Conservation (phyloP, 345 rosid genomes). For the Populus nigra region DNA sequence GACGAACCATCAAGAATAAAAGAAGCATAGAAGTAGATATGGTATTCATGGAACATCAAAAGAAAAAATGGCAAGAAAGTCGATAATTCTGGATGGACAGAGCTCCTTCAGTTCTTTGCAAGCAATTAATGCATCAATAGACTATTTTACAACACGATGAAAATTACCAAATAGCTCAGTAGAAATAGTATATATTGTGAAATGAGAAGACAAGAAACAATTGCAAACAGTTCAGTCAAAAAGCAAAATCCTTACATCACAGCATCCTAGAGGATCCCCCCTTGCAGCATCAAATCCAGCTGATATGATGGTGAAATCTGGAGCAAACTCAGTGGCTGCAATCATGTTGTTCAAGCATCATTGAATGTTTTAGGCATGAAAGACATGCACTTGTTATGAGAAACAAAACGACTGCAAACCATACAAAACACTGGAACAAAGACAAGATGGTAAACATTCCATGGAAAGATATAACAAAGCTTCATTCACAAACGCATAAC, state of each 20-base stretch:
- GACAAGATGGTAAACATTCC: not conserved
- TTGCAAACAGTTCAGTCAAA: not conserved
- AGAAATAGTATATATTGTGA: not conserved
- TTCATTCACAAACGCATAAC: not conserved
- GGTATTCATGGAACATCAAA: not conserved
- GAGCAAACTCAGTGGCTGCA: slow-evolving; percentile 85
- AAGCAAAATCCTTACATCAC: slow-evolving; percentile 65
- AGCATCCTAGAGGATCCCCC: slow-evolving; percentile 96
- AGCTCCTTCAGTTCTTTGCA: not conserved
- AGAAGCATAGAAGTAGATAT: not conserved
- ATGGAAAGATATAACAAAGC: not conserved
- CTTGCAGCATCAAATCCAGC: slow-evolving; percentile 99
- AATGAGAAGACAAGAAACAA: not conserved
- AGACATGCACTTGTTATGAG: not conserved
- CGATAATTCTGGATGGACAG: not conserved
- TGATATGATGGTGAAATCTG: slow-evolving; percentile 91
- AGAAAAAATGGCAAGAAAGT: not conserved
- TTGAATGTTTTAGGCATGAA: slow-evolving; percentile 3
- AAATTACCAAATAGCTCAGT: slow-evolving; percentile 1
- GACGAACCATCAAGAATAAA: not conserved
- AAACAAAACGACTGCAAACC: not conserved
- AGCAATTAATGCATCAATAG: not conserved
- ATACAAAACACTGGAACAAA: not conserved
- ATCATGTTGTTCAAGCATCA: slow-evolving; percentile 12
- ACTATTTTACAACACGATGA: not conserved